Percentiles rank a stretch among this genome's conserved stretches.
phyloP scores from a whole-genome alignment of 2,329 filamentous ascomycete genomes.

The Rhynchosporium agropyri region DNA sequence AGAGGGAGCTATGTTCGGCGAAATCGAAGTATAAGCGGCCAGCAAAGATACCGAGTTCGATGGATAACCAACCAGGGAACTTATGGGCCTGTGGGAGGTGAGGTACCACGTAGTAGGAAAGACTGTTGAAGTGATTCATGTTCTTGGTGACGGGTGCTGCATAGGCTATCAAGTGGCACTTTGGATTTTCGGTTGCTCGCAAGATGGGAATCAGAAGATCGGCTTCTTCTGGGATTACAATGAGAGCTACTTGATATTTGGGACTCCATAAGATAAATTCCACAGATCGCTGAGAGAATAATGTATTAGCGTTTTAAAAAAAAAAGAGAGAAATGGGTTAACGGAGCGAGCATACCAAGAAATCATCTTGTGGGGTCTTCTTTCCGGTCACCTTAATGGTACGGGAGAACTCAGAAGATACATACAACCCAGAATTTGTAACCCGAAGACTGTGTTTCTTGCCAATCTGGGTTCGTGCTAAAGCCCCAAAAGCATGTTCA shows the following conservation, averaged over 20 bases:
- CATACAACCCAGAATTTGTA: conserved; percentile 42
- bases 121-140: conserved; percentile 61
- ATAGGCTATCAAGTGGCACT: conserved; percentile 56
- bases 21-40: conserved; percentile 63
- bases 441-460: conserved; percentile 41
- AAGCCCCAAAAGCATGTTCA: conserved; percentile 47
- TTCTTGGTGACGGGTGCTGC: conserved; percentile 60
- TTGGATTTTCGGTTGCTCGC: conserved; percentile 20
- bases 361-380: conserved; percentile 46
- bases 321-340: neutral
- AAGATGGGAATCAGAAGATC: conserved; percentile 56
- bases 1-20: conserved; percentile 48
- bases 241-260: conserved; percentile 50
- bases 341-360: conserved; percentile 39
- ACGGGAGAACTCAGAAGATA: conserved; percentile 52
- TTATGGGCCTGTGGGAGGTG: conserved; percentile 45
- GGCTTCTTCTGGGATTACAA: conserved; percentile 66
- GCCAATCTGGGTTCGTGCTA: conserved; percentile 47
- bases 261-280: conserved; percentile 64
- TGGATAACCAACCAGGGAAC: conserved; percentile 55
- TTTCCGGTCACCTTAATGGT: conserved; percentile 45
- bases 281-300: conserved; percentile 52
- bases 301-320: conserved; percentile 40
- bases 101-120: conserved; percentile 58
- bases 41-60: conserved; percentile 62